These are phyloP conservation scores for Firmiana major DNA, from an alignment of 345 rosid species.

Conservation along the genomic window DNA sequence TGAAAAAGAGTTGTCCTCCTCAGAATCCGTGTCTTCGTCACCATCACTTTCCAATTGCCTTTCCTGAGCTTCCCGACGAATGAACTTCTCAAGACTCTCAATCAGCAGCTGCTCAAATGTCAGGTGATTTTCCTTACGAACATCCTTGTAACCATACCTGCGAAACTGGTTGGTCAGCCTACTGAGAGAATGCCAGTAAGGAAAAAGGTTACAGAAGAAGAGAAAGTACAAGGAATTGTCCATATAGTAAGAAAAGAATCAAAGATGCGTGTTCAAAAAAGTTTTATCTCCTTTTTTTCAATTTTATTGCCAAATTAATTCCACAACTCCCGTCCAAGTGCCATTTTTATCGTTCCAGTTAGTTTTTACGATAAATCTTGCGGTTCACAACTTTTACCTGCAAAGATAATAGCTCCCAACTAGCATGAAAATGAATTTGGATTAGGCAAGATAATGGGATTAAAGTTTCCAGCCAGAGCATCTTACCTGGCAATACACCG, in stretches of 20 bases:
- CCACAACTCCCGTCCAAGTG: background rate
- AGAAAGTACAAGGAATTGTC: background rate
- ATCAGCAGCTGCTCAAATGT: conserved; percentile 91
- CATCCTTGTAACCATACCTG: conserved; percentile 98
- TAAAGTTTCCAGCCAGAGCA: conserved; percentile 1
- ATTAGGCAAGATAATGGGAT: background rate
- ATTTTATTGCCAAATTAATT: background rate
- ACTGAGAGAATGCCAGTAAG: background rate
- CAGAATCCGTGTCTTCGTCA: conserved; percentile 60
- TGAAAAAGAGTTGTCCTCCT: conserved; percentile 46
- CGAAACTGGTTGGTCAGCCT: conserved; percentile 9
- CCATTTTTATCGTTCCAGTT: background rate
- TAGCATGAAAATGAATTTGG: background rate
- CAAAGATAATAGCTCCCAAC: background rate
- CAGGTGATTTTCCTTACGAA: conserved; percentile 93
- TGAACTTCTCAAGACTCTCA: conserved; percentile 96
- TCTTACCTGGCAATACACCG: conserved; percentile 94
- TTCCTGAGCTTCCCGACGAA: conserved; percentile 94
- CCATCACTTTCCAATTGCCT: conserved; percentile 88
- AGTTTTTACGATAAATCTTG: conserved; percentile 3
- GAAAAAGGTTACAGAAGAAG: background rate
- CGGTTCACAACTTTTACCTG: background rate
- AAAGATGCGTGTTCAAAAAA: background rate
- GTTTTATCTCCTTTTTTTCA: background rate
- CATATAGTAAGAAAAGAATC: background rate